Evolutionary conservation across 164 flowering plant genomes (phyloP).

Genomic region (Chimonanthus praecox): DNA sequence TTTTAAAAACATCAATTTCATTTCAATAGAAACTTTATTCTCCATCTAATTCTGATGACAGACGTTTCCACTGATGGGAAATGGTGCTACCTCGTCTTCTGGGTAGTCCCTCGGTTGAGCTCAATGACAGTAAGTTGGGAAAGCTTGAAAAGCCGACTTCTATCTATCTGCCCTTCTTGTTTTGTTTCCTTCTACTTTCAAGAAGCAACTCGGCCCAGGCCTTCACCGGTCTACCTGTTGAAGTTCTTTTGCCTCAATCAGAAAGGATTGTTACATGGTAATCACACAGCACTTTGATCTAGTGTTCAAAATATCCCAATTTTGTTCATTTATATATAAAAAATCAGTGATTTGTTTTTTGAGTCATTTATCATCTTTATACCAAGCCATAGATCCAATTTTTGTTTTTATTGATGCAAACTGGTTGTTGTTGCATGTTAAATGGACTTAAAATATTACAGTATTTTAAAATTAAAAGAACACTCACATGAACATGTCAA

Average conservation of each 20-base stretch:
- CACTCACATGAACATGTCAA: too few species aligned
- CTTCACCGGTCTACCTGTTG: conserved; percentile 46
- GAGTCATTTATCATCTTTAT: too few species aligned
- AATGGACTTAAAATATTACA: too few species aligned
- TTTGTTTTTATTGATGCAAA: not conserved
- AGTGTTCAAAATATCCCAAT: not conserved
- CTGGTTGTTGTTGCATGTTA: too few species aligned
- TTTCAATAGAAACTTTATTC: not conserved
- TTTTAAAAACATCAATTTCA: too few species aligned
- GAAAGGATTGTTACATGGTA: conserved; percentile 82
- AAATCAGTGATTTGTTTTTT: not conserved
- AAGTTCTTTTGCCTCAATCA: conserved; percentile 56
- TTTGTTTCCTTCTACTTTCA: conserved; percentile 34
- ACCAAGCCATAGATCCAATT: not conserved
- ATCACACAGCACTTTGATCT: not conserved
- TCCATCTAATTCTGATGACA: conserved; percentile 9
- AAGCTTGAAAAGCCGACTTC: conserved; percentile 59
- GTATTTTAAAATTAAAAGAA: too few species aligned
- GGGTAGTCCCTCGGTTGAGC: conserved; percentile 50
- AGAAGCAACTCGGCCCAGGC: conserved; percentile 20
- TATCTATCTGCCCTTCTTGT: conserved; percentile 60
- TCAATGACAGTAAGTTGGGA: conserved; percentile 47
- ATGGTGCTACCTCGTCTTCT: conserved; percentile 83
- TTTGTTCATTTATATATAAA: too few species aligned
- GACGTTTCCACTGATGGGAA: conserved; percentile 88